These are phyloP conservation scores for Pisolithus thermaeus DNA, from an alignment of 1,284 basidiomycete species.

Conservation along the genomic window DNA sequence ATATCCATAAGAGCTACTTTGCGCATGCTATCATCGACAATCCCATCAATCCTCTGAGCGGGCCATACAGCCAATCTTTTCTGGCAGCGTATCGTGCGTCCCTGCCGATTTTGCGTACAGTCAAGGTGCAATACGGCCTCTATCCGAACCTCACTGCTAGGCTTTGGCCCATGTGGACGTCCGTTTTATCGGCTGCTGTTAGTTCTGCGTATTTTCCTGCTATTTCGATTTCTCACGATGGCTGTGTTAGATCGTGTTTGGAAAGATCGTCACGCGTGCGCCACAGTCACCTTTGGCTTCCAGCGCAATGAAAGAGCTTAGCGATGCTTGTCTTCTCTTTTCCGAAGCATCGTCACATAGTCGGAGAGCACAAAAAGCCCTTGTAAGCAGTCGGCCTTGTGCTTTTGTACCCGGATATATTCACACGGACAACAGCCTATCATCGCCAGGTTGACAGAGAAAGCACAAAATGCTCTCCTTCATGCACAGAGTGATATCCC, in stretches of 20 bases:
- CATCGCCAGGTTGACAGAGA: slow-evolving; percentile 47
- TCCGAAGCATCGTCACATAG: slow-evolving; percentile 48
- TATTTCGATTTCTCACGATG: slow-evolving; percentile 3
- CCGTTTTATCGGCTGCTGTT: slow-evolving; percentile 58
- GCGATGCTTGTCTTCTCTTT: slow-evolving; percentile 55
- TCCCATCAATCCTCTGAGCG: slow-evolving; percentile 52
- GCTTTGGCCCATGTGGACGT: slow-evolving; percentile 61
- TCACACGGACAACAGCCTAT: slow-evolving; percentile 38
- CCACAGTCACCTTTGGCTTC: slow-evolving; percentile 53
- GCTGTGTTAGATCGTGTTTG: slow-evolving; percentile 52
- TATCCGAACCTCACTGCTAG: slow-evolving; percentile 48
- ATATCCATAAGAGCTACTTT: slow-evolving; percentile 65
- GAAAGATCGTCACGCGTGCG: slow-evolving; percentile 59
- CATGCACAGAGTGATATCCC: slow-evolving; percentile 31
- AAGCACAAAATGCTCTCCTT: slow-evolving; percentile 48
- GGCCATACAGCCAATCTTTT: slow-evolving; percentile 57
- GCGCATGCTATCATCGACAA: slow-evolving; percentile 62
- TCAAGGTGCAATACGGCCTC: slow-evolving; percentile 46
- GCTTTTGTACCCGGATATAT: not conserved
- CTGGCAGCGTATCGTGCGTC: slow-evolving; percentile 57
- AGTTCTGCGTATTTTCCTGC: slow-evolving; percentile 15
- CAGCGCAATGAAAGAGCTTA: slow-evolving; percentile 57
- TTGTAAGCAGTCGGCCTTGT: slow-evolving; percentile 37
- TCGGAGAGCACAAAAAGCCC: slow-evolving; percentile 51
- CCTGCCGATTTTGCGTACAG: slow-evolving; percentile 49